Conservation (phyloP, 2,329 filamentous ascomycete species). For the Gnomoniopsis smithogilvyi region DNA sequence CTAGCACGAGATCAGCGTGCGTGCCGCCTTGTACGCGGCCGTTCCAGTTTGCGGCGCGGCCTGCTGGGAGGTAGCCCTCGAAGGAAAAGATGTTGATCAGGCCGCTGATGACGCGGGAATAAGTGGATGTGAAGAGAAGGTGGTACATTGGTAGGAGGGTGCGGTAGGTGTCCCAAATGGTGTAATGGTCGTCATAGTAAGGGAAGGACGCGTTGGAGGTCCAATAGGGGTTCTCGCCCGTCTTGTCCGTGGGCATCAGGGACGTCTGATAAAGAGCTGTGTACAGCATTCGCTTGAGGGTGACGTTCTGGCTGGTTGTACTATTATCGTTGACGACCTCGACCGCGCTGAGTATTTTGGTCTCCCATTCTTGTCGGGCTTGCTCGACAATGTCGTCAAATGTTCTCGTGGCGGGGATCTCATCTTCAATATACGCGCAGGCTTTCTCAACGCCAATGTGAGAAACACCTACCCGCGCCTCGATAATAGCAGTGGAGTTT, state of each 20-base stretch:
- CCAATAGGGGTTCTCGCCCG: slow-evolving; percentile 52
- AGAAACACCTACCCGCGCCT: slow-evolving; percentile 3
- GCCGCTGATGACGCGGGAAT: slow-evolving; percentile 47
- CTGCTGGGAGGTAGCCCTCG: slow-evolving; percentile 48
- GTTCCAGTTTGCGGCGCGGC: slow-evolving; percentile 49
- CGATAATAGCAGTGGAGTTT: slow-evolving; percentile 1
- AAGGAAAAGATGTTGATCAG: slow-evolving; percentile 51
- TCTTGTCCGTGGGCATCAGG: slow-evolving; percentile 50
- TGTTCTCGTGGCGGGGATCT: background rate
- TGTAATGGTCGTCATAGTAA: slow-evolving; percentile 33
- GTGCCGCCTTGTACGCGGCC: slow-evolving; percentile 52
- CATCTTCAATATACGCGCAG: slow-evolving; percentile 3
- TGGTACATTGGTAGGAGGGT: slow-evolving; percentile 31
- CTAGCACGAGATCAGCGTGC: slow-evolving; percentile 54
- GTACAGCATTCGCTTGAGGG: slow-evolving; percentile 37
- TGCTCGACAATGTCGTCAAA: slow-evolving; percentile 11
- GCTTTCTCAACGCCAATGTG: slow-evolving; percentile 6
- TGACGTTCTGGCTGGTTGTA: slow-evolving; percentile 3
- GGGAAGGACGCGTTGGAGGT: slow-evolving; percentile 32
- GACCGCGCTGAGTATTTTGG: slow-evolving; percentile 7
- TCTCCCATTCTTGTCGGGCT: slow-evolving; percentile 4
- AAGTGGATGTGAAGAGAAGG: slow-evolving; percentile 48
- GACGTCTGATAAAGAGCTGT: slow-evolving; percentile 53
- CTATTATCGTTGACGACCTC: slow-evolving; percentile 2
- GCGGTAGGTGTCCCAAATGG: slow-evolving; percentile 29